Base-by-base conservation (phyloP, 2,329 filamentous ascomycete species). In the Thielaviopsis ethacetica region DNA sequence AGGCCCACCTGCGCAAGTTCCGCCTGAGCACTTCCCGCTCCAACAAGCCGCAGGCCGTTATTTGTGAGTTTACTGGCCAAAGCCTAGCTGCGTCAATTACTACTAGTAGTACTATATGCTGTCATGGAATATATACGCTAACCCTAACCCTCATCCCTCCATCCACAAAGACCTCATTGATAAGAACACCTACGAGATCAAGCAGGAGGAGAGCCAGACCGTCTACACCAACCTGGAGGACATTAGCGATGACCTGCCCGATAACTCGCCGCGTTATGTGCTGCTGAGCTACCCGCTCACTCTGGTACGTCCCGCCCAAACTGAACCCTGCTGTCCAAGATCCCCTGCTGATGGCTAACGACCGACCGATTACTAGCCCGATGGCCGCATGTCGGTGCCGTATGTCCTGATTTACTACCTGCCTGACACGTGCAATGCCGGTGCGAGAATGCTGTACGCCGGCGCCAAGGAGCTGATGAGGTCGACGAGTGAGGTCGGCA, bases 361-460 rank as follows among this genome's bases (percentile, higher is more conserved):
- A 34, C 12, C 51, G n/a, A n/a, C n/a, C n/a, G n/a, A 21, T 5
- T 24, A 21, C 26, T 66, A 94, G 88, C 76, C 83, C 52, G 90
- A 87, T 57, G 93, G 93, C 59, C 84, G 93, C 27, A 71, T 90
- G 51, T 86, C 88, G 5, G 90, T 95, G 2, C 93, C 93, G 10
- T 98, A 98, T 70, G 89, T 96, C 53, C 81, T 97, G 69, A 74
- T 98, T 22, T 96, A 95, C 76, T 97, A 95, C 73, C 82, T 97
- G 22, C 93, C 93, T 7, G 86, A 85, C 56, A 96, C 91, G 54
- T 93, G 88, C 73, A 96, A 95, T 70, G 82, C 79, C 64, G 87
- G 91, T 68, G 76, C 86, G 68, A 83, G 88, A 65, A 97, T 97
- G 93, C 75, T 93, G 68, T 98, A 97, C 70, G 93, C 93, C 30